Percentiles rank a stretch among this genome's conserved stretches.
phyloP scores from a whole-genome alignment of 2,329 filamentous ascomycete species.

The Aspergillus spinulosporus region DNA sequence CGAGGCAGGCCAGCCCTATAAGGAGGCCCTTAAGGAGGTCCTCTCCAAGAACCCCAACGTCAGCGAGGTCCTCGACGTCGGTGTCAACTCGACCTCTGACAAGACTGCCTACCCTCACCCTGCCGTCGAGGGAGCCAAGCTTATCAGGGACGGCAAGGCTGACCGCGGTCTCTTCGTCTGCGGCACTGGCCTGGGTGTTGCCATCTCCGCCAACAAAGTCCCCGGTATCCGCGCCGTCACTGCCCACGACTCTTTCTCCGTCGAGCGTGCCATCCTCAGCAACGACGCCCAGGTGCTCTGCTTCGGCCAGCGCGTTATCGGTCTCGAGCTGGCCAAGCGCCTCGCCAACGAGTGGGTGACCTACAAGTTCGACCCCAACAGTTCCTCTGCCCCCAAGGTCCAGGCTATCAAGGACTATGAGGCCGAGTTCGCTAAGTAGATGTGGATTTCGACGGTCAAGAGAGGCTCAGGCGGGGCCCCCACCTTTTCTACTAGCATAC shows the following conservation, averaged over 20 bases:
- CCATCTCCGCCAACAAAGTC: slow-evolving; percentile 87
- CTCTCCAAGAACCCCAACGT: slow-evolving; percentile 69
- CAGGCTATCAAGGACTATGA: slow-evolving; percentile 50
- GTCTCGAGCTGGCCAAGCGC: slow-evolving; percentile 74
- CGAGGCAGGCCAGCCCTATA: slow-evolving; percentile 76
- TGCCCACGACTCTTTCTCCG: slow-evolving; percentile 81
- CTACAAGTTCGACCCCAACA: slow-evolving; percentile 73
- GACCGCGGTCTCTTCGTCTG: slow-evolving; percentile 79
- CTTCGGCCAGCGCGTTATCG: slow-evolving; percentile 80
- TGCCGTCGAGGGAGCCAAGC: slow-evolving; percentile 68
- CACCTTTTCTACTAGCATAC: slow-evolving; percentile 4
- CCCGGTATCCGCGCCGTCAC: slow-evolving; percentile 83
- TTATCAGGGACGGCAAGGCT: slow-evolving; percentile 53
- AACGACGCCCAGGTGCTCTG: slow-evolving; percentile 87
- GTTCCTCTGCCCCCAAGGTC: slow-evolving; percentile 63
- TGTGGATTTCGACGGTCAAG: slow-evolving; percentile 1
- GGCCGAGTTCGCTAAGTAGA: slow-evolving; percentile 33
- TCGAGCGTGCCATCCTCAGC: slow-evolving; percentile 76
- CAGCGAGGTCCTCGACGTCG: slow-evolving; percentile 69
- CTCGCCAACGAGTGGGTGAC: slow-evolving; percentile 79
- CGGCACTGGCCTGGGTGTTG: slow-evolving; percentile 82
- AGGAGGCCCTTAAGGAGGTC: slow-evolving; percentile 72
- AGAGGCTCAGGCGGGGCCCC: slow-evolving; percentile 4
- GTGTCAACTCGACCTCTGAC: slow-evolving; percentile 65
- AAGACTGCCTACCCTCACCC: slow-evolving; percentile 81